Base-by-base conservation (phyloP, 352 stramenopile genomes). In the Vaucheria bursata region DNA sequence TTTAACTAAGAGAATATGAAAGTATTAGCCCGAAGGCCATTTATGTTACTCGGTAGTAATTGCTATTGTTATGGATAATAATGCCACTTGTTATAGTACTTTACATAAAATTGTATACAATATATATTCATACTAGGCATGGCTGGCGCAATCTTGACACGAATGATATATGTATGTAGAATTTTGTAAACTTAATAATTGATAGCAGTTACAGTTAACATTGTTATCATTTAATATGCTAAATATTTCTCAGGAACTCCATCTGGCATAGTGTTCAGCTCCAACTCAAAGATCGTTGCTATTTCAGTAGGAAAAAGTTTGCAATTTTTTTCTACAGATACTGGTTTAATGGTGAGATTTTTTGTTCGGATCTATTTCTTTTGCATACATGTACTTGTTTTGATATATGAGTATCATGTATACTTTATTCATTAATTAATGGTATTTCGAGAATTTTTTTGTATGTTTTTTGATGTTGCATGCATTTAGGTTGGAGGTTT, bases 251-350 rank as follows among this genome's bases (percentile, higher is more conserved):
- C 65, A 72, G 65, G 65, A 2, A 35, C 40, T 36, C 12, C 31
- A 34, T 38, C 65, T 29, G 65, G 6, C 2, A 72, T 72, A 38
- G 65, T 40, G 6, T 72, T 72, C 40, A 35, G 65, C 2, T 35
- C 65, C 4, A 12, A 40, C 1, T 29, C 29, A 29, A 72, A 72
- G 31, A 12, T 72, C 1, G 65, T 72, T 29, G 65, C 65, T 6
- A 72, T 72, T 35, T 8, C 1, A 29, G 65, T 35, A 29, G 65
- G 65, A 29, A 72, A 72, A 35, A 29, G 65, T 6, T 25, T 72
- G 4, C 12, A 29, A 6, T 72, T 38, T 40, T 35, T 2, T 8
- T 72, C 12, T 31, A 35, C 65, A 7, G 65, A 72, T 2, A 72
- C 65, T 7, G 65, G 65, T 2, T 29, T 2, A 72, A 29, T 45